These are phyloP conservation scores for Boletus patriciae DNA, from an alignment of 768 basidiomycete species.

Conservation along the genomic window DNA sequence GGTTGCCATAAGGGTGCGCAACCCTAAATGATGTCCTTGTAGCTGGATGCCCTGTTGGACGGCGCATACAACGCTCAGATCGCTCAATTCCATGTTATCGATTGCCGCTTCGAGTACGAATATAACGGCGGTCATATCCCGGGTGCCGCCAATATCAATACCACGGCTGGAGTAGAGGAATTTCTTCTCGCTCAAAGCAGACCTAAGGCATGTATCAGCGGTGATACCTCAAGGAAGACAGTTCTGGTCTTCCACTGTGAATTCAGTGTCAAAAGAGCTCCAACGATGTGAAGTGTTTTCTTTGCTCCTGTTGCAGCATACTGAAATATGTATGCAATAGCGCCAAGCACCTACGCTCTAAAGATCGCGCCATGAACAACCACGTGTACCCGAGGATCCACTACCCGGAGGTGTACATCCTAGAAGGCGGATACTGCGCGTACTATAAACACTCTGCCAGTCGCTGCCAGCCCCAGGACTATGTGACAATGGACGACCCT, in stretches of 20 bases:
- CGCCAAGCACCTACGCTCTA: constrained; percentile 90
- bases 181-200: constrained; percentile 65
- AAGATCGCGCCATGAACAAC: constrained; percentile 86
- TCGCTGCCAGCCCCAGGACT: constrained; percentile 79
- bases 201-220: constrained; percentile 71
- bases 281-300: constrained; percentile 75
- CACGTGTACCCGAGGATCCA: constrained; percentile 88
- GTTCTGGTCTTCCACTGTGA: constrained; percentile 97
- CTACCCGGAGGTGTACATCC: constrained; percentile 95
- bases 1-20: background rate
- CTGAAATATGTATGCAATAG: constrained; percentile 40
- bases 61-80: constrained; percentile 70
- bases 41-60: constrained; percentile 79
- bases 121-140: constrained; percentile 90
- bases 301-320: background rate
- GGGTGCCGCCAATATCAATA: constrained; percentile 91
- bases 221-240: constrained; percentile 72
- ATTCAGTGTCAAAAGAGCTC: constrained; percentile 92
- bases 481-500: constrained; percentile 96
- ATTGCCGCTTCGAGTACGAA: constrained; percentile 98
- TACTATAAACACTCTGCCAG: constrained; percentile 71
- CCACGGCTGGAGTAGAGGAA: constrained; percentile 74
- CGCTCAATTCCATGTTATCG: constrained; percentile 75
- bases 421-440: constrained; percentile 93
- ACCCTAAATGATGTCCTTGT: constrained; percentile 8